Conservation (phyloP, 2,329 filamentous ascomycete genomes). For the Ceratocystis papillata region DNA sequence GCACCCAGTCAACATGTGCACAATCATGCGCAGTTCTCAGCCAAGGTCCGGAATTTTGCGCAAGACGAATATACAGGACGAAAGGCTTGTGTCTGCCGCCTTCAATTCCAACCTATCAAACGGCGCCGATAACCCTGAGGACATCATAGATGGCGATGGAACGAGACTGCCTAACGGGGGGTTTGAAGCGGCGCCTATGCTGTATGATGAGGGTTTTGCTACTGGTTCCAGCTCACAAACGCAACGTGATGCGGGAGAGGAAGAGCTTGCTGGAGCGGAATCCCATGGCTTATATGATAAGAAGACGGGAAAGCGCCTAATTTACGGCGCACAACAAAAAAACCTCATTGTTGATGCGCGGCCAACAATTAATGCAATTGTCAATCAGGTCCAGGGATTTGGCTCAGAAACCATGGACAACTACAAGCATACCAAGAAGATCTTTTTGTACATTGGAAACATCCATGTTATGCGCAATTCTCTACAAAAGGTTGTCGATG, state of each 20-base stretch:
- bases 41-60: conserved; percentile 75
- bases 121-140: conserved; percentile 25
- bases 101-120: conserved; percentile 58
- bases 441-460: conserved; percentile 92
- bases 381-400: conserved; percentile 85
- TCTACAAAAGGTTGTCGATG: conserved; percentile 74
- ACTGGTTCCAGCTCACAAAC: background rate
- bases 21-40: conserved; percentile 89
- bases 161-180: background rate
- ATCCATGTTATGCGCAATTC: conserved; percentile 97
- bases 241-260: conserved; percentile 5
- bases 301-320: conserved; percentile 49
- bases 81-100: conserved; percentile 83
- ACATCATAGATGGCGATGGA: background rate
- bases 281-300: conserved; percentile 41
- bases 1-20: conserved; percentile 94
- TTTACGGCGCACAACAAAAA: conserved; percentile 86
- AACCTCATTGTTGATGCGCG: conserved; percentile 95
- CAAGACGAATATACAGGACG: conserved; percentile 89
- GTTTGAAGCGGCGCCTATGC: conserved; percentile 14
- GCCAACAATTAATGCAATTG: conserved; percentile 84
- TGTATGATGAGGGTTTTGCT: conserved; percentile 2
- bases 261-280: conserved; percentile 26
- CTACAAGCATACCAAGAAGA: conserved; percentile 83
- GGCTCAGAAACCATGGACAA: conserved; percentile 98